phyloP scores from a whole-genome alignment of 2,329 filamentous ascomycete genomes.

The Seiridium unicorne region DNA sequence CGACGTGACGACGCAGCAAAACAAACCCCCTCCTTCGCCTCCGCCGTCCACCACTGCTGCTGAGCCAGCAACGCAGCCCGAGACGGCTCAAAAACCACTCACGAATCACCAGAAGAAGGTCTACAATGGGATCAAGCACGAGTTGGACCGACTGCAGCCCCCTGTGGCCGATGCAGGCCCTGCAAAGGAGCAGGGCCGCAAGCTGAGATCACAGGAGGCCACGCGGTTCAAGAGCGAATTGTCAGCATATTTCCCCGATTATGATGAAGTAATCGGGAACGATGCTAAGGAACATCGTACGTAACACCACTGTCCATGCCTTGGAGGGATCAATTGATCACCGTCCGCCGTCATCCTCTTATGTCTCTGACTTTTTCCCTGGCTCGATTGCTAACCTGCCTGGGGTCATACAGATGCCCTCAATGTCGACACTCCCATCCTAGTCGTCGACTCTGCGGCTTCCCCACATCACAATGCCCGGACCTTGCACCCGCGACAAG shows the following conservation, averaged over 20 bases:
- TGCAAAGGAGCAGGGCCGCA: conserved; percentile 61
- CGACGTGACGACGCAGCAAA: conserved; percentile 21
- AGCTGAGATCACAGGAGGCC: conserved; percentile 82
- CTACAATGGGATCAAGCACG: conserved; percentile 60
- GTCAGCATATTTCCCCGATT: conserved; percentile 86
- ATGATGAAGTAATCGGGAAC: conserved; percentile 90
- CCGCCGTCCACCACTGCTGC: conserved; percentile 11
- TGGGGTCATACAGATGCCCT: conserved; percentile 59
- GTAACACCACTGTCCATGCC: conserved; percentile 24
- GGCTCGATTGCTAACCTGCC: conserved; percentile 2
- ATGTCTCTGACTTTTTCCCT: conserved; percentile 8
- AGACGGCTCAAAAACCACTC: conserved; percentile 25
- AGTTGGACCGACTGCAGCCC: conserved; percentile 56
- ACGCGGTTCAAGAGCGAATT: conserved; percentile 88
- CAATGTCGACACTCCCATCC: conserved; percentile 69
- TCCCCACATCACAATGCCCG: conserved; percentile 27
- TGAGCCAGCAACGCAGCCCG: conserved; percentile 9
- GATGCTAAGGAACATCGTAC: conserved; percentile 75
- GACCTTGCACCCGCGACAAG: conserved; percentile 34
- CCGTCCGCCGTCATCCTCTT: neutral
- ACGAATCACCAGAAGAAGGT: conserved; percentile 58
- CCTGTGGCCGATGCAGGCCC: conserved; percentile 36
- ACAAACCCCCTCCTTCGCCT: conserved; percentile 25
- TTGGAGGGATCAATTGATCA: neutral
- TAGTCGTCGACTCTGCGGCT: conserved; percentile 58